Conservation (phyloP, 352 stramenopile species). For the Pythium coloratum region DNA sequence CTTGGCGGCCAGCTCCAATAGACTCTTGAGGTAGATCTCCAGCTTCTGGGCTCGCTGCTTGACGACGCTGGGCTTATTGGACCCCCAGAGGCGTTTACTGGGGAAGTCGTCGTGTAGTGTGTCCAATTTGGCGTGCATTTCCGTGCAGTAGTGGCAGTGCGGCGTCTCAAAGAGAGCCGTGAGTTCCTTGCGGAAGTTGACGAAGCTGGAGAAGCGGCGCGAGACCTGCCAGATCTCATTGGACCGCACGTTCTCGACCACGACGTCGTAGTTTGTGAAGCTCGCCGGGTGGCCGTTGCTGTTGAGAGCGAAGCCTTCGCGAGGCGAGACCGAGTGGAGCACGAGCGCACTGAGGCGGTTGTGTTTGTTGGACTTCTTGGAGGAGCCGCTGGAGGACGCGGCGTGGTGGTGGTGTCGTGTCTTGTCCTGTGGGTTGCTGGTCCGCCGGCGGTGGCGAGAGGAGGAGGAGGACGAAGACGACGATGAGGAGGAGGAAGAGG, state of each 20-base stretch:
- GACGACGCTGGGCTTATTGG: slow-evolving; percentile 42
- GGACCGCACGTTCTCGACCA: slow-evolving; percentile 56
- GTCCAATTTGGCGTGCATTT: slow-evolving; percentile 44
- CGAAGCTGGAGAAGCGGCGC: slow-evolving; percentile 68
- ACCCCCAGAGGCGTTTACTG: slow-evolving; percentile 60
- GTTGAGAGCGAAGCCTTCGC: slow-evolving; percentile 43
- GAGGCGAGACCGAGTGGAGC: slow-evolving; percentile 60
- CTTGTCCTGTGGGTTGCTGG: slow-evolving; percentile 1
- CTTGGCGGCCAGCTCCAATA: slow-evolving; percentile 54
- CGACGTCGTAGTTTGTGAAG: slow-evolving; percentile 69
- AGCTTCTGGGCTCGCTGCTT: slow-evolving; percentile 47
- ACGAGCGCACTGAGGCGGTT: slow-evolving; percentile 59
- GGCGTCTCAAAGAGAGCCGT: slow-evolving; percentile 44
- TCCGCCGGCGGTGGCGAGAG: background rate
- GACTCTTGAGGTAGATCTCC: slow-evolving; percentile 52
- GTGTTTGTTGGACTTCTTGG: slow-evolving; percentile 27
- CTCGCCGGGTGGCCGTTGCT: slow-evolving; percentile 44
- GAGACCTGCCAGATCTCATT: slow-evolving; percentile 59
- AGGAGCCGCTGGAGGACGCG: slow-evolving; percentile 9
- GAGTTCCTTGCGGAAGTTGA: slow-evolving; percentile 58
- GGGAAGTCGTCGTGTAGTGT: slow-evolving; percentile 54
- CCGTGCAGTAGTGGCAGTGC: slow-evolving; percentile 67
- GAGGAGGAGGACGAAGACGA: background rate
- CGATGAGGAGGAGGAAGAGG: background rate
- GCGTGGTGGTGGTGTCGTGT: slow-evolving; percentile 11